These are phyloP conservation scores for Lichtheimia corymbifera DNA, from an alignment of 371 early-diverging fungal species.

Conservation along the genomic window DNA sequence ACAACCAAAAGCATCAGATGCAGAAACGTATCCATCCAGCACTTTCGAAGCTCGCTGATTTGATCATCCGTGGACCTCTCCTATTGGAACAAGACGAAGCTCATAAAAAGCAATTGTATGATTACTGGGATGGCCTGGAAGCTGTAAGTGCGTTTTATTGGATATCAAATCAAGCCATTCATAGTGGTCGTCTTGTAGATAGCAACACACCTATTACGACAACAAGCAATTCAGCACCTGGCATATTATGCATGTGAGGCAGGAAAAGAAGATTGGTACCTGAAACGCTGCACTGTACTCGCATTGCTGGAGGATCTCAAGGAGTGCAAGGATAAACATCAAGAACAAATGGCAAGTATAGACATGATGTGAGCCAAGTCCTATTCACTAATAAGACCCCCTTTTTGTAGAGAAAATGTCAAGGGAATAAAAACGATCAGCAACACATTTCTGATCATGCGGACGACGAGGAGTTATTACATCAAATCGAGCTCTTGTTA, in stretches of 20 bases:
- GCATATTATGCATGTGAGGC: constrained; percentile 5
- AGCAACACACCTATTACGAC: neutral
- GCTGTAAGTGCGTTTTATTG: neutral
- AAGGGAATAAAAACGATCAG: no score
- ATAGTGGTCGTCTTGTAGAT: neutral
- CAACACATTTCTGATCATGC: neutral
- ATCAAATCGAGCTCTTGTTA: constrained; percentile 6
- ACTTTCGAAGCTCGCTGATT: neutral
- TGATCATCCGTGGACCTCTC: neutral
- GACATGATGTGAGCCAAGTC: no score
- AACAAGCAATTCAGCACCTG: constrained; percentile 8
- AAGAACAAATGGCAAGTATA: neutral
- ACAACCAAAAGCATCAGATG: no score
- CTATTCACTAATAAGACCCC: no score
- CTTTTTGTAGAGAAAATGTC: no score
- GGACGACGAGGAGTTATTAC: neutral
- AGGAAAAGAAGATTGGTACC: neutral
- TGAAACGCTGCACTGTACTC: neutral
- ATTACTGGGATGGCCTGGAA: constrained; percentile 1
- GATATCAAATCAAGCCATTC: neutral
- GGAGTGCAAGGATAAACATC: neutral
- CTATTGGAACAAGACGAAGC: neutral
- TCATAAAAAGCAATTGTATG: neutral
- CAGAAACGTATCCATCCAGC: constrained; percentile 1
- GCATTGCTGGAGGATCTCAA: constrained; percentile 2